Percentiles rank a stretch among this genome's conserved stretches.
Conservation (phyloP, 1,139 yeast genomes). For the Candida buenavistaensis region DNA sequence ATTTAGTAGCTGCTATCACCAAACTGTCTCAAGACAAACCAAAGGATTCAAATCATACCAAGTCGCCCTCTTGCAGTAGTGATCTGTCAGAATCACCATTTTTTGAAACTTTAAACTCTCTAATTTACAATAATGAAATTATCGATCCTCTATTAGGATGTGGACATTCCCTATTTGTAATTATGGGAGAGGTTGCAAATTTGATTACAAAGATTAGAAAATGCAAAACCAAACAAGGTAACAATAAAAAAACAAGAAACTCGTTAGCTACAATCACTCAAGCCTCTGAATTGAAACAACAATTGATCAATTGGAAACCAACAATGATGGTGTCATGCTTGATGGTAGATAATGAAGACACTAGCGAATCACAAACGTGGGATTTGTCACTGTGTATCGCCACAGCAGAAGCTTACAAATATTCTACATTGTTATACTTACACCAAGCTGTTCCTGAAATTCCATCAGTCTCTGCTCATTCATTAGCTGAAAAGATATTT, state of each 20-base stretch:
- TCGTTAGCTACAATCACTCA: constrained; percentile 49
- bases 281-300: constrained; percentile 56
- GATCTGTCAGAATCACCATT: constrained; percentile 17
- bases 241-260: constrained; percentile 22
- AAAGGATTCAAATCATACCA: constrained; percentile 4
- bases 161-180: constrained; percentile 60
- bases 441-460: constrained; percentile 73
- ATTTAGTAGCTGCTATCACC: constrained; percentile 43
- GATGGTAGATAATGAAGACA: constrained; percentile 27
- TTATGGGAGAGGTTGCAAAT: constrained; percentile 63
- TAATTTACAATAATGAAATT: constrained; percentile 32
- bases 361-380: constrained; percentile 30
- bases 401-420: constrained; percentile 69
- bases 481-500: constrained; percentile 58
- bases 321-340: constrained; percentile 32
- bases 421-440: constrained; percentile 55
- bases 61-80: constrained; percentile 7
- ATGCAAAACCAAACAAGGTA: constrained; percentile 17
- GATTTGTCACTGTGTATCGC: constrained; percentile 62
- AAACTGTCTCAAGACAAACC: constrained; percentile 17
- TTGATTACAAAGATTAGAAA: constrained; percentile 52
- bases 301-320: constrained; percentile 57
- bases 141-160: constrained; percentile 69
- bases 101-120: constrained; percentile 34
- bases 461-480: constrained; percentile 55